Percentiles rank a stretch among this genome's conserved stretches.
phyloP scores from a whole-genome alignment of 148 eudicot genomes.

The Chenopodium suecicum region DNA sequence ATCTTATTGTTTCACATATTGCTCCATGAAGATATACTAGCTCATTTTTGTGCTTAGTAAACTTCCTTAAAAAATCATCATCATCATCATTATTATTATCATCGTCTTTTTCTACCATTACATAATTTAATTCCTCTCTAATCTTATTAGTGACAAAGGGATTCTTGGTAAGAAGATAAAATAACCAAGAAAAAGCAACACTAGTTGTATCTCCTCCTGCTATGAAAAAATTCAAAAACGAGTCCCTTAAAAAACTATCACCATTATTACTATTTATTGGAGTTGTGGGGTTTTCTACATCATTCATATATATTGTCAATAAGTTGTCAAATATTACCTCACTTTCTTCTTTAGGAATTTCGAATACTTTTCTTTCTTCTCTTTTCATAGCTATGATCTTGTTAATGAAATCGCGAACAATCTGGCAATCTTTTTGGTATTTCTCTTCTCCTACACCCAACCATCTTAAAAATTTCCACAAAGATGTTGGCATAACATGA shows the following conservation, averaged over 20 bases:
- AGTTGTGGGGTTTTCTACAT: not conserved
- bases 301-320: slow-evolving; percentile 35
- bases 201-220: slow-evolving; percentile 39
- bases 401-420: slow-evolving; percentile 26
- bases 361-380: not conserved
- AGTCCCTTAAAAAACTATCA: slow-evolving; percentile 27
- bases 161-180: slow-evolving; percentile 32
- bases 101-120: not conserved
- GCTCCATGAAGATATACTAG: slow-evolving; percentile 47
- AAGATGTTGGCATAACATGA: slow-evolving; percentile 32
- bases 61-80: not conserved
- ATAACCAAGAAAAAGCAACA: slow-evolving; percentile 38
- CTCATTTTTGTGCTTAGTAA: slow-evolving; percentile 27
- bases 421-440: slow-evolving; percentile 22
- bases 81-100: not conserved
- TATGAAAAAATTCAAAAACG: slow-evolving; percentile 17
- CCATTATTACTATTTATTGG: not conserved
- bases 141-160: slow-evolving; percentile 30
- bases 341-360: not conserved
- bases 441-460: slow-evolving; percentile 50
- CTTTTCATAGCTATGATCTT: slow-evolving; percentile 28
- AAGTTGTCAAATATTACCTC: slow-evolving; percentile 25
- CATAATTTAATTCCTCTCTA: slow-evolving; percentile 24
- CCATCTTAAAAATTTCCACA: slow-evolving; percentile 56
- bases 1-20: slow-evolving; percentile 43